Evolutionary conservation across 2,329 filamentous ascomycete species (phyloP), one percentile per base, ranked within the genome.

Genomic region (Basipetospora chlamydospora): DNA sequence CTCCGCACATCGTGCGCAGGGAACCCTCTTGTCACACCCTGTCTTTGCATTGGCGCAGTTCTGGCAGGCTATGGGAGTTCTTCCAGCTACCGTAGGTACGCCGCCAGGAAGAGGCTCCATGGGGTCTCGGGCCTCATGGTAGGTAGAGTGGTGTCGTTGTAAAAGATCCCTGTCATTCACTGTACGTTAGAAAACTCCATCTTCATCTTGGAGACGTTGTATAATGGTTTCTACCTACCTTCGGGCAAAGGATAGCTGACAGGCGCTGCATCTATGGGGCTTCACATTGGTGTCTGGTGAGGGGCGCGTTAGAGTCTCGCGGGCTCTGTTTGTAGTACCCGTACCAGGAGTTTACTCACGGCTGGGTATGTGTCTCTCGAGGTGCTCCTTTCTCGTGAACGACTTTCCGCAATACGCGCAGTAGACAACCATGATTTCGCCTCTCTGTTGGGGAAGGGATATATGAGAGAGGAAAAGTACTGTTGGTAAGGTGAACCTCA

Each of bases 381-480:
- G 50, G 47, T 71, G 67, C 44, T 71, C 67, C 47, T 70, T 70
- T 45, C 66, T 59, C 34, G 64, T 69, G 49, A 71, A 71, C 45
- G 53, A 56, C 52, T 66, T 69, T 38, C 66, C 66, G 46, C 66
- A 71, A 45, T 70, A 70, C 13, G 66, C 56, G 44, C 67, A 71
- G 47, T 56, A 70, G 33, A 70, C 55, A 56, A 59, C 59, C 38
- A 45, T 50, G 25, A 17, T 18, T 17, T n/a, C n/a, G n/a, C n/a
- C n/a, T n/a, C n/a, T n/a, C n/a, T n/a, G n/a, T n/a, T n/a, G n/a
- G n/a, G n/a, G n/a, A n/a, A n/a, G n/a, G n/a, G n/a, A n/a, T n/a
- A n/a, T n/a, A n/a, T n/a, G n/a, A n/a, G n/a, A n/a, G n/a, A n/a
- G n/a, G n/a, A n/a, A n/a, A n/a, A n/a, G n/a, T n/a, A n/a, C n/a